Evolutionary conservation across 331 rosid species (phyloP), one percentile per base, ranked within the genome.

Genomic region (Malus hybrid): DNA sequence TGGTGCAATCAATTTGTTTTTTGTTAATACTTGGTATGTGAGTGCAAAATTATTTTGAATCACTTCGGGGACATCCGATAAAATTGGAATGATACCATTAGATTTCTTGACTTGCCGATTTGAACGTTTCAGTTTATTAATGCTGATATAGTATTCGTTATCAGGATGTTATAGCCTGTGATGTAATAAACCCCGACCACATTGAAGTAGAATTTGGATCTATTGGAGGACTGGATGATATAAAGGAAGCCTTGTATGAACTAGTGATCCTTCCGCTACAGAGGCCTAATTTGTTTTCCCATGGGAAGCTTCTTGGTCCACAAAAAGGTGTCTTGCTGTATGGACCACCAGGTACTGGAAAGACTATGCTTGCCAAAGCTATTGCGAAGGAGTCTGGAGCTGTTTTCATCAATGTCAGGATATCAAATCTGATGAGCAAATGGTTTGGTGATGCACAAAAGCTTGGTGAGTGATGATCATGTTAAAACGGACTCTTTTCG

Each of bases 371-470:
- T 79, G 99, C 99, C 62, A 95, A 95, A 83, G 99, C 99, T 79
- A 95, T 95, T 72, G 99, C 99, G 4, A 92, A 88, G 82, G 99
- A 95, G 78, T 92, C 98, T 11, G 97, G 88, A 68, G 99, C 99
- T 70, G 98, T 92, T 72, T 95, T 95, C 73, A 95, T 95, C 42
- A 95, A 95, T 19, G 93, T 95, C 66, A 90, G 90, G 83, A 82
- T 95, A 84, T 95, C 99, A 16, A 95, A 92, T 86, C 86, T 95
- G 67, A 95, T 95, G 99, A 95, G 99, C 90, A 95, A 95, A 89
- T 95, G 99, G 99, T 95, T 95, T 65, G 99, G 99, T 70, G 99
- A 95, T 87, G 98, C 98, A 44, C 98, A 89, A 79, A 95, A 95
- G 72, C 99, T 95, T 50, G 99, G 99, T 95, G 75, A 88, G 97